These are phyloP conservation scores for Penicillium brasilianum DNA, from an alignment of 2,329 filamentous ascomycete species.

Conservation along the genomic window DNA sequence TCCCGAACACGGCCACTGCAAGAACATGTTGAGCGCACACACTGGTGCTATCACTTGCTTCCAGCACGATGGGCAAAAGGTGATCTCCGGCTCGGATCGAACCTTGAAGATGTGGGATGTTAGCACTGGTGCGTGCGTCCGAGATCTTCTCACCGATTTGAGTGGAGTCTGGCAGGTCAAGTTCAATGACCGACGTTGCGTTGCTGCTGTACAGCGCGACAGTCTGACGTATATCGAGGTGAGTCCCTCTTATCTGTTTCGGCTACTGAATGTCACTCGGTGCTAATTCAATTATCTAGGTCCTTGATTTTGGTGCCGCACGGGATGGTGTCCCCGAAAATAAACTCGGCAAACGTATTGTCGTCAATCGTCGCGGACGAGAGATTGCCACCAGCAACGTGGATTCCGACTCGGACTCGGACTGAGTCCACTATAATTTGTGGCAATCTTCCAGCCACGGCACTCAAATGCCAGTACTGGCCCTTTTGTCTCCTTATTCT, in stretches of 20 bases:
- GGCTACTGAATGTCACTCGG: background rate
- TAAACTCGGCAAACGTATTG: slow-evolving; percentile 77
- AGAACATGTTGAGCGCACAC: slow-evolving; percentile 86
- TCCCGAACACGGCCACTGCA: slow-evolving; percentile 87
- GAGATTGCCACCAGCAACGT: slow-evolving; percentile 40
- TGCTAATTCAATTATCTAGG: slow-evolving; percentile 59
- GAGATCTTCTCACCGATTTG: slow-evolving; percentile 89
- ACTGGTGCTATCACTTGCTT: slow-evolving; percentile 98
- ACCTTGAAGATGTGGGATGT: slow-evolving; percentile 99
- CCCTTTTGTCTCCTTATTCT: slow-evolving; percentile 4
- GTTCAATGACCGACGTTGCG: slow-evolving; percentile 92
- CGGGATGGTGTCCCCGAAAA: slow-evolving; percentile 81
- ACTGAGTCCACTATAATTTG: slow-evolving; percentile 15
- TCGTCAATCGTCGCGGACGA: slow-evolving; percentile 49
- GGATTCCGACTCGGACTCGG: slow-evolving; percentile 43
- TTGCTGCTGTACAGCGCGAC: slow-evolving; percentile 93
- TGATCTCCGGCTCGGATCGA: slow-evolving; percentile 93
- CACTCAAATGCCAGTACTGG: slow-evolving; percentile 1
- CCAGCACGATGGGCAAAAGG: slow-evolving; percentile 94
- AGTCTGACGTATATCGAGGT: slow-evolving; percentile 96
- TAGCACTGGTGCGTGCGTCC: slow-evolving; percentile 85
- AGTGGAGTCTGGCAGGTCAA: slow-evolving; percentile 99
- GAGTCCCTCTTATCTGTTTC: slow-evolving; percentile 42
- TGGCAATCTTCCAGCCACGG: background rate
- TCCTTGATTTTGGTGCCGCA: slow-evolving; percentile 94